These are phyloP conservation scores for Spathaspora passalidarum DNA, from an alignment of 805 yeast genomes.

Conservation along the genomic window DNA sequence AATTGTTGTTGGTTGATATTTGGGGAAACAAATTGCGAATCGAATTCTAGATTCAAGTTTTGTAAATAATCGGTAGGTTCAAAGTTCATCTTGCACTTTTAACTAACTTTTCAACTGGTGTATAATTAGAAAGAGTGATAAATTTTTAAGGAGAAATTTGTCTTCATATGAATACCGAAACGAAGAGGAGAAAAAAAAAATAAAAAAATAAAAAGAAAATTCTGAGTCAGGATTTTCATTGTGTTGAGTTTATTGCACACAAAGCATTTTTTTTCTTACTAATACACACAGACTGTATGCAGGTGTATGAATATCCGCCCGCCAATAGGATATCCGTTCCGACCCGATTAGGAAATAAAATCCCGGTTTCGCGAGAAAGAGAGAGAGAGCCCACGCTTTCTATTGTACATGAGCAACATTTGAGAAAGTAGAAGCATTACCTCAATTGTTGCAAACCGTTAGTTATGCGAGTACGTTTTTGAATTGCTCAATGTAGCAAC, in stretches of 20 bases:
- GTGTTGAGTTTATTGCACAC: neutral
- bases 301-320: neutral
- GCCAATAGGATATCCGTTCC: neutral
- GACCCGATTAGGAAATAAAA: neutral
- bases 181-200: neutral
- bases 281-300: neutral
- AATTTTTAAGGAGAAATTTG: too few species aligned
- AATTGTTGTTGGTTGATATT: slow-evolving; percentile 7
- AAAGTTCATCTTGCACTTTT: slow-evolving; percentile 28
- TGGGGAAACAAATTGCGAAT: slow-evolving; percentile 9
- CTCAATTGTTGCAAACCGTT: too few species aligned
- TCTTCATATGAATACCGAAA: neutral
- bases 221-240: neutral
- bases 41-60: slow-evolving; percentile 37
- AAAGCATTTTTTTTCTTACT: neutral
- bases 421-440: too few species aligned
- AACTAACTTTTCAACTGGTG: neutral
- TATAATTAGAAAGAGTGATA: too few species aligned
- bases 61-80: slow-evolving; percentile 41
- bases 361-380: neutral
- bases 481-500: too few species aligned
- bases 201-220: neutral
- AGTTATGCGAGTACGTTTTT: too few species aligned
- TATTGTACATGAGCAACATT: neutral
- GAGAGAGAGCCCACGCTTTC: neutral